A percentile compares a stretch with the other conserved stretches of the same genome.
phyloP scores from a whole-genome alignment of 2,329 filamentous ascomycete genomes.

The Arthroderma sp. region DNA sequence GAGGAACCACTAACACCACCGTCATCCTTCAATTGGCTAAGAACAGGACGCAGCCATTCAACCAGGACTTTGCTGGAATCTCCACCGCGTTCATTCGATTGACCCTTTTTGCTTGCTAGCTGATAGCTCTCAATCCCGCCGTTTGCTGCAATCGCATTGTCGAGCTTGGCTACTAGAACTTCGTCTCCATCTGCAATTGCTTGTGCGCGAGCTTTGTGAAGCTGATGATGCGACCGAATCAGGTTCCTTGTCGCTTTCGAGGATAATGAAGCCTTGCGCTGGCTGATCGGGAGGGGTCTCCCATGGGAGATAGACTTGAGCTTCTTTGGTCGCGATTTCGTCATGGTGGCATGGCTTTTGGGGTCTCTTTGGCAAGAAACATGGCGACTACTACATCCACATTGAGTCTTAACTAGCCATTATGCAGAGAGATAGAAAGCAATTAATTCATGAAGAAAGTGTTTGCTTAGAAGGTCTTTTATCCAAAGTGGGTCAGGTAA shows the following conservation, averaged over 20 bases:
- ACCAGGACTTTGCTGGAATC: slow-evolving; percentile 48
- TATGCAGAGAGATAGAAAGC: neutral
- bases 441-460: neutral
- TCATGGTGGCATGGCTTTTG: neutral
- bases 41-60: slow-evolving; percentile 39
- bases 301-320: slow-evolving; percentile 30
- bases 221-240: slow-evolving; percentile 46
- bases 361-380: neutral
- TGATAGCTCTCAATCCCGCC: slow-evolving; percentile 50
- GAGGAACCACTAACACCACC: neutral
- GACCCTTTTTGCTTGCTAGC: slow-evolving; percentile 48
- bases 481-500: neutral
- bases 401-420: neutral
- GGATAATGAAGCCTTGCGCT: slow-evolving; percentile 32
- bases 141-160: slow-evolving; percentile 39
- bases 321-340: slow-evolving; percentile 11
- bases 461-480: neutral
- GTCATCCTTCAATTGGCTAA: slow-evolving; percentile 12
- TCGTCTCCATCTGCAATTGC: slow-evolving; percentile 37
- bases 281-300: slow-evolving; percentile 30
- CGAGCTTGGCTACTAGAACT: slow-evolving; percentile 29
- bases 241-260: slow-evolving; percentile 45
- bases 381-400: neutral
- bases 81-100: slow-evolving; percentile 47
- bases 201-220: slow-evolving; percentile 43